Evolutionary conservation across 768 basidiomycete species (phyloP), one percentile per base, ranked within the genome.

Genomic region (Rickenella mellea): DNA sequence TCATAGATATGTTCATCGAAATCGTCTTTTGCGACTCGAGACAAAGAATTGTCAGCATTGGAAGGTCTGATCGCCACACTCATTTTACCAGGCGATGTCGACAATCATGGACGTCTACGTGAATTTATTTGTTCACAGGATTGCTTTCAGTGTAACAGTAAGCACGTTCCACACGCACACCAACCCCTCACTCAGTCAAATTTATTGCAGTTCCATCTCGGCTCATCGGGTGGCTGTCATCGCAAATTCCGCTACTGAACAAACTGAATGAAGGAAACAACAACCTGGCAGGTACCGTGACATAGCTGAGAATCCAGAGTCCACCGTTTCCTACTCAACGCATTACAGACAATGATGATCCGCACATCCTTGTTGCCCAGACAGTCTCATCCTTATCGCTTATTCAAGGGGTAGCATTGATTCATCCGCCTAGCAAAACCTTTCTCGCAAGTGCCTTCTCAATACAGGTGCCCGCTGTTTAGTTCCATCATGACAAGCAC

Each of bases 111-210:
- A 42, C 21, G 26, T 17, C 9, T 36, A 17, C 7, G 68, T 27
- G 59, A 63, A 35, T 84, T 88, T 58, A 55, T 80, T 15, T 68
- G 73, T 8, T 62, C 88, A 30, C 88, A 91, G 55, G 76, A 83
- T 50, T 76, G 76, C 1, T 89, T 91, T 50, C 83, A 90, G 57
- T 86, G 81, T 59, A 91, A 91, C 54, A 67, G 88, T 88, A 51
- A 46, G 83, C 53, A 27, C n/a, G 25, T 25, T 8, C 3, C n/a
- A 7, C 37, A 27, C 15, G 20, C 43, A 31, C 19, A 9, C 17
- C 19, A 4, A 15, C 22, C 15, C 15, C 21, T 7, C 32, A 11
- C 19, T 31, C 27, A 25, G 12, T 43, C 31, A 37, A 17, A 27
- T 6, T 30, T 14, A 20, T 35, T 24, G n/a, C 42, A 90, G 87